phyloP scores from a whole-genome alignment of 1,284 basidiomycete genomes.

The Cronartium quercuum region DNA sequence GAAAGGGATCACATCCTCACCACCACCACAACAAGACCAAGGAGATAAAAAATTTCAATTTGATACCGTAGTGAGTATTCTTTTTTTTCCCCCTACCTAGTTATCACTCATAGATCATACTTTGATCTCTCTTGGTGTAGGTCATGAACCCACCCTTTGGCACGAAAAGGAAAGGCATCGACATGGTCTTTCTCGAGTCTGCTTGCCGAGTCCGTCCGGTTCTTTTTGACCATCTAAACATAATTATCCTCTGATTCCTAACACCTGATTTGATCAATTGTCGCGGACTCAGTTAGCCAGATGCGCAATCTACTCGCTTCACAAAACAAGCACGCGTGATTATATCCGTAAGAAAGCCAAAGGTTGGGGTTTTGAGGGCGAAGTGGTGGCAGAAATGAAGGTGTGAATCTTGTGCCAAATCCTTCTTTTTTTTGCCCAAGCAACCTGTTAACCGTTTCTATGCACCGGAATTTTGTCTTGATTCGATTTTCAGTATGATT shows the following conservation, averaged over 20 bases:
- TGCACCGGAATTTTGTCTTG: background rate
- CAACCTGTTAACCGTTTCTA: background rate
- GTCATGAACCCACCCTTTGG: slow-evolving; percentile 37
- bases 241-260: background rate
- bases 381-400: slow-evolving; percentile 28
- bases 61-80: slow-evolving; percentile 18
- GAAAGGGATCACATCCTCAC: background rate
- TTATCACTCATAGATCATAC: background rate
- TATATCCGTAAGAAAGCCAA: slow-evolving; percentile 19
- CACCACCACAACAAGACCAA: background rate
- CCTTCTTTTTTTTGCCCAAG: background rate
- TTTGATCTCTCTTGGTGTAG: background rate
- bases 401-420: background rate
- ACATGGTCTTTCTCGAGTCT: slow-evolving; percentile 26
- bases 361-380: background rate
- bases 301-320: slow-evolving; percentile 21
- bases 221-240: background rate
- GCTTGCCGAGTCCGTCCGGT: slow-evolving; percentile 10
- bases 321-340: slow-evolving; percentile 25
- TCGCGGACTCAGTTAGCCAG: slow-evolving; percentile 7
- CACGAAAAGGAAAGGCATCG: slow-evolving; percentile 32
- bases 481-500: slow-evolving; percentile 6
- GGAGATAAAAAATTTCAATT: background rate
- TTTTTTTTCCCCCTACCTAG: no score
- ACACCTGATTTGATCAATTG: background rate